Evolutionary conservation across 2,329 filamentous ascomycete species (phyloP).

Genomic region (Talaromyces albobiverticillius): DNA sequence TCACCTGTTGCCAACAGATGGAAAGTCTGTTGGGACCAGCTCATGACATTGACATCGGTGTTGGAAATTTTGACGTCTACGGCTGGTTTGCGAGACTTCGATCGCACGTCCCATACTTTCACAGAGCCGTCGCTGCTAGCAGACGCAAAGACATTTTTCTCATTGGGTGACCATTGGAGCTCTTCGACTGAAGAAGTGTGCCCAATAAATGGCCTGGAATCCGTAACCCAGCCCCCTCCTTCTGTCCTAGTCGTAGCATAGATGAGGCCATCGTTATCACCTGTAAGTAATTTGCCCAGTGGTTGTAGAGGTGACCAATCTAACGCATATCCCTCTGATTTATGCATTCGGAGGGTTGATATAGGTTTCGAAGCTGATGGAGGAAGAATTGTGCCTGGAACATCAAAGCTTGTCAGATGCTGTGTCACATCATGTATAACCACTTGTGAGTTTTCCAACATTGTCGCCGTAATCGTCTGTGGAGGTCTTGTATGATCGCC

Average conservation of each 20-base stretch:
- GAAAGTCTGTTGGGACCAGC: slow-evolving; percentile 84
- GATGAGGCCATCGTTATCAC: slow-evolving; percentile 86
- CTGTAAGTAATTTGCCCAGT: slow-evolving; percentile 81
- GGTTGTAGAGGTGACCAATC: slow-evolving; percentile 88
- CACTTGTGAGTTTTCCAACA: slow-evolving; percentile 86
- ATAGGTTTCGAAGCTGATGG: slow-evolving; percentile 84
- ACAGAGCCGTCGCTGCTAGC: slow-evolving; percentile 92
- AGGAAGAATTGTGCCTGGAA: slow-evolving; percentile 75
- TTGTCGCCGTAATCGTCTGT: slow-evolving; percentile 81
- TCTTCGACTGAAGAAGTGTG: slow-evolving; percentile 88
- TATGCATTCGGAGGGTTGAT: slow-evolving; percentile 84
- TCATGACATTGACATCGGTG: slow-evolving; percentile 92
- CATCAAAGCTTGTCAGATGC: slow-evolving; percentile 85
- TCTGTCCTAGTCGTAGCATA: slow-evolving; percentile 83
- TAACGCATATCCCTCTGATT: slow-evolving; percentile 90
- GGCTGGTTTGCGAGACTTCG: slow-evolving; percentile 83
- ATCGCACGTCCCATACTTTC: slow-evolving; percentile 91
- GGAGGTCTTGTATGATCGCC: slow-evolving; percentile 66
- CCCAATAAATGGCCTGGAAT: slow-evolving; percentile 76
- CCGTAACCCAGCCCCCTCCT: slow-evolving; percentile 84
- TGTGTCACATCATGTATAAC: slow-evolving; percentile 93
- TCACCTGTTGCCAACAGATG: slow-evolving; percentile 90
- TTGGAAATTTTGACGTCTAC: slow-evolving; percentile 80
- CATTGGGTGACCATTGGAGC: slow-evolving; percentile 92
- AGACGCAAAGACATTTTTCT: slow-evolving; percentile 90